Evolutionary conservation across 805 yeast species (phyloP), one percentile per base, ranked within the genome.

Genomic region (Scheffersomyces coipomensis): DNA sequence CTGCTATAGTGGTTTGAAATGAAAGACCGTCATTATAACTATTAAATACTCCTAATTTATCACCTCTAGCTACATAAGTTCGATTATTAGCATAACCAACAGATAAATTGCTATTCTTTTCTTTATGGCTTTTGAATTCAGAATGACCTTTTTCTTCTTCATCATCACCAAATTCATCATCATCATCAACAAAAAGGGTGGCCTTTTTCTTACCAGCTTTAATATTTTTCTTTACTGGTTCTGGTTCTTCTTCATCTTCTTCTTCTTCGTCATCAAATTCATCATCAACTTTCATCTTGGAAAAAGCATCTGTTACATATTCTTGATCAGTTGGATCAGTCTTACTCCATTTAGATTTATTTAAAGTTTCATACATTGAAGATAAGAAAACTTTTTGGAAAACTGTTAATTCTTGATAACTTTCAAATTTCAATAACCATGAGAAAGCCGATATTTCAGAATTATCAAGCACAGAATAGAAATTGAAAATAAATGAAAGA

Each of bases 41-140:
- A 51, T 74, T 83, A 64, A 88, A 88, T 4, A 89, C 89, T 24
- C 96, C 96, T 40, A 89, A 67, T 47, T 78, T 79, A 56, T 86
- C 68, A 12, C 89, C 96, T 48, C 95, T 78, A 0, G 85, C 81
- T 22, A 89, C 90, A 56, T 76, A 89, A 1, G 95, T 76, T 25
- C 93, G 71, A 51, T 86, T 83, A 48, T 81, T 81, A 39, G 74
- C 75, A 44, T 65, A 76, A 1, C 95, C 90, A 7, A 88, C 81
- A 1, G 85, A 81, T 52, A 89, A 68, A 17, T 79, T 81, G 37
- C 78, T 73, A 56, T 88, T 88, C 35, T 67, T 66, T 12, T 72
- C 75, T 38, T 62, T 25, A 54, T 57, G 33, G 44, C 35, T 27
- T 44, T 47, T 44, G 47, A 42, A 26, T 35, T 40, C 35, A 22